Conservation (phyloP, 1,284 basidiomycete species). For the Ustilago shanxiensis region DNA sequence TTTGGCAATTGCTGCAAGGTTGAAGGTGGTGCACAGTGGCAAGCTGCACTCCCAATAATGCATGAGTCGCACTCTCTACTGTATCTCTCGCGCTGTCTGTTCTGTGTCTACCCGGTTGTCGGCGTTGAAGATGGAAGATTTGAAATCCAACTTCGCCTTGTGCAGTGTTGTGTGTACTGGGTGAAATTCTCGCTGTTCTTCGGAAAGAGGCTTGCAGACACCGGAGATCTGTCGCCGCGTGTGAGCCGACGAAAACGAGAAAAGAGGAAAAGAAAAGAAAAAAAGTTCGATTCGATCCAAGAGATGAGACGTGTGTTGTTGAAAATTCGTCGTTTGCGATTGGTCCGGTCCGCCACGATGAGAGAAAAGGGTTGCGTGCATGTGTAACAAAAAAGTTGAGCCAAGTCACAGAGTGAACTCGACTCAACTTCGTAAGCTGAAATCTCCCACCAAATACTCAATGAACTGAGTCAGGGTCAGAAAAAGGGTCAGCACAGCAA, state of each 20-base stretch:
- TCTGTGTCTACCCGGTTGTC: not conserved
- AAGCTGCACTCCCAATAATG: too few species aligned
- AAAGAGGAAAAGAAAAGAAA: not conserved
- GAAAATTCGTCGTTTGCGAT: conserved; percentile 10
- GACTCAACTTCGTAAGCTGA: conserved; percentile 30
- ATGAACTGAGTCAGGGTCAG: conserved; percentile 12
- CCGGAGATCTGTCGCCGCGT: conserved; percentile 1
- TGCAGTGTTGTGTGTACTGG: not conserved
- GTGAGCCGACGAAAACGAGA: not conserved
- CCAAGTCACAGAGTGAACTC: not conserved
- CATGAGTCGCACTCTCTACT: not conserved
- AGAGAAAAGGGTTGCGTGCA: not conserved
- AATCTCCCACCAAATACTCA: conserved; percentile 5
- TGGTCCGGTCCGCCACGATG: conserved; percentile 8
- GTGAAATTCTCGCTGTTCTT: not conserved
- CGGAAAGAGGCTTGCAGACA: not conserved
- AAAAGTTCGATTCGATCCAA: conserved; percentile 2
- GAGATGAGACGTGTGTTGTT: not conserved
- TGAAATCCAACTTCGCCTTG: not conserved
- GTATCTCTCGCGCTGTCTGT: not conserved
- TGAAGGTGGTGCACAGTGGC: too few species aligned
- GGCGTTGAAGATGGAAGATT: conserved; percentile 3
- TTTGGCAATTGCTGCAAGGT: too few species aligned
- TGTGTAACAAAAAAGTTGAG: conserved; percentile 1
- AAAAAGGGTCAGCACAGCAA: conserved; percentile 1